A percentile compares a stretch with the other conserved stretches of the same genome.
These are phyloP conservation scores for Macrolepiota fuliginosa DNA, from an alignment of 768 basidiomycete genomes.

Conservation along the genomic window DNA sequence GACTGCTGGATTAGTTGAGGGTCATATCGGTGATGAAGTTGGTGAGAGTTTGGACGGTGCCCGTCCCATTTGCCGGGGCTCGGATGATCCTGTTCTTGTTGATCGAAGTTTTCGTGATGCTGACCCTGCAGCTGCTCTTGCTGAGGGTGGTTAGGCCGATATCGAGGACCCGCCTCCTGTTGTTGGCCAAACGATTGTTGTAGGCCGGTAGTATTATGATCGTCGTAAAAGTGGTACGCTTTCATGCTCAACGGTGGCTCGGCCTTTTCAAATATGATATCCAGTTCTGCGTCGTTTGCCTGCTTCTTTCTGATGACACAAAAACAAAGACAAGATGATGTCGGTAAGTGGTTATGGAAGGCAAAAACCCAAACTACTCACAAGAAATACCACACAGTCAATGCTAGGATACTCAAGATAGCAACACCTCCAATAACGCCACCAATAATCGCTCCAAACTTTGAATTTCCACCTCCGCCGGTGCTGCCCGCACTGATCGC, in stretches of 20 bases:
- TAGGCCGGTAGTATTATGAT: not conserved
- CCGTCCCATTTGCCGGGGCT: not conserved
- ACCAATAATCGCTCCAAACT: conserved; percentile 9
- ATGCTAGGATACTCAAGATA: not conserved
- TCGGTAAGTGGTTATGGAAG: not conserved
- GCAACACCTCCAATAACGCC: conserved; percentile 11
- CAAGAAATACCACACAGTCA: conserved; percentile 12
- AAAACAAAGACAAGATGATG: not conserved
- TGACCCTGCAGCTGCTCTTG: not conserved
- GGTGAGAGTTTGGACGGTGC: not conserved
- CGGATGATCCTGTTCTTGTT: not conserved
- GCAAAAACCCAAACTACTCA: not conserved
- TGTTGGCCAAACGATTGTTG: not conserved
- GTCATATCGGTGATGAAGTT: not conserved
- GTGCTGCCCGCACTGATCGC: not conserved
- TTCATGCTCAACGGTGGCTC: not conserved
- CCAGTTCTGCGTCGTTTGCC: not conserved
- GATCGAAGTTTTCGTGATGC: not conserved
- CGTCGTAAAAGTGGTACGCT: not conserved
- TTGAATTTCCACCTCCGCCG: not conserved
- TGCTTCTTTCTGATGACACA: not conserved
- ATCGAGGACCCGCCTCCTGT: not conserved
- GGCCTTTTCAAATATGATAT: not conserved
- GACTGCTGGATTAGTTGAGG: not conserved
- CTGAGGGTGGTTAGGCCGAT: not conserved